Evolutionary conservation across 805 yeast species (phyloP), one percentile per base, ranked within the genome.

Genomic region (Candida silvatica): DNA sequence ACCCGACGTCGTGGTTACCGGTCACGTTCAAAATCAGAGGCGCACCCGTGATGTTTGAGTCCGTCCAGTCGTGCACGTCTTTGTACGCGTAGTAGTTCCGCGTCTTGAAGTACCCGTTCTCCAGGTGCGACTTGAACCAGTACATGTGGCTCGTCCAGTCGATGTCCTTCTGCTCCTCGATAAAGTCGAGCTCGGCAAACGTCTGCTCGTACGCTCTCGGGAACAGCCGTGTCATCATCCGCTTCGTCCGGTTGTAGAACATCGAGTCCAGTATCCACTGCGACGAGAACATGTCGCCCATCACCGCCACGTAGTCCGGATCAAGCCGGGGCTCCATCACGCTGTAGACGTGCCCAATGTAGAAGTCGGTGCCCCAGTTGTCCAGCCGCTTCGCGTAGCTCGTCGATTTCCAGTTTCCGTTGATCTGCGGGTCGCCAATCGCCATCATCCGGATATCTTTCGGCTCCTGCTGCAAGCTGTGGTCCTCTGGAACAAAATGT

Each of bases 1-100:
- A 90, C 0, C 98, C 98, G 32, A 90, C 77, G 55, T 92, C 98
- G 54, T 92, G 98, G 54, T 92, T 92, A 2, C 98, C 98, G 2
- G 94, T 79, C 31, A 92, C 62, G 54, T 92, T 92, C 41, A 86
- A 70, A 50, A 90, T 74, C 25, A 83, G 58, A 8, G 85, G 88
- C 39, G 73, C 74, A 24, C 69, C 66, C 16, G 54, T 62, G 44
- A 57, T 45, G 16, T 28, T 33, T 5, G 40, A 40, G 17, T 58
- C 47, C 3, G 51, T 41, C 94, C 94, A 83, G 47, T 79, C 81
- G 43, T 74, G 72, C 5, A 79, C 72, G 52, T 81, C 74, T 32
- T 60, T 56, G 49, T 70, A 78, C 6, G 74, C 83, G 44, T 62
- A 73, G 14, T 55, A 37, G 2, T 49, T 52, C 1, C 45, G 42